Percentiles rank a stretch among this genome's conserved stretches.
Conservation (phyloP, 2,329 filamentous ascomycete species). For the Plenodomus biglobosus region DNA sequence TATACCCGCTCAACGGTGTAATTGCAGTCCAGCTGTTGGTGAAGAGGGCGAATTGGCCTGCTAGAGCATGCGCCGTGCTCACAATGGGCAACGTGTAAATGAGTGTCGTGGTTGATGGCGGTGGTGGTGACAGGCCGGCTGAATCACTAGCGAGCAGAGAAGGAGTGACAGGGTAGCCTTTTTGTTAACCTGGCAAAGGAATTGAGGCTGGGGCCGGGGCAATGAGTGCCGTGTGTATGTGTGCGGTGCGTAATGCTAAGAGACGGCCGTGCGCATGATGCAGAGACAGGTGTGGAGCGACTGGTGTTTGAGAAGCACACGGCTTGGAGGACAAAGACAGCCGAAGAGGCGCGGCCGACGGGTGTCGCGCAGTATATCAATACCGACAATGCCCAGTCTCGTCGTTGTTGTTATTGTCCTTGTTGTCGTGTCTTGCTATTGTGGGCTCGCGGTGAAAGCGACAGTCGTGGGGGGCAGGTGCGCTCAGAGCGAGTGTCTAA, state of each 20-base stretch:
- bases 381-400: conserved; percentile 3
- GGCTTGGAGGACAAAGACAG: conserved; percentile 28
- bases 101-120: conserved; percentile 10
- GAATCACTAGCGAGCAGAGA: conserved; percentile 37
- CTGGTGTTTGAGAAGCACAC: conserved; percentile 35
- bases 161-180: conserved; percentile 32
- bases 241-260: conserved; percentile 20
- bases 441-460: conserved; percentile 19
- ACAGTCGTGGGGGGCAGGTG: conserved; percentile 10
- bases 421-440: conserved; percentile 10
- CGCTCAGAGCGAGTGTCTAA: conserved; percentile 3
- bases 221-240: conserved; percentile 8
- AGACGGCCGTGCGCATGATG: conserved; percentile 34
- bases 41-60: conserved; percentile 34
- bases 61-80: conserved; percentile 30
- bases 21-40: conserved; percentile 42
- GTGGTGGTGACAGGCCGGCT: conserved; percentile 44
- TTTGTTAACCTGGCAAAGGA: conserved; percentile 19
- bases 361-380: conserved; percentile 19
- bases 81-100: neutral
- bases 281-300: conserved; percentile 28
- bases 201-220: conserved; percentile 16
- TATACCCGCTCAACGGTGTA: conserved; percentile 39
- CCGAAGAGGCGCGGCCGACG: conserved; percentile 14
- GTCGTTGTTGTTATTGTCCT: conserved; percentile 4